Evolutionary conservation across 768 basidiomycete species (phyloP).

Genomic region (Pseudohyphozyma bogoriensis): DNA sequence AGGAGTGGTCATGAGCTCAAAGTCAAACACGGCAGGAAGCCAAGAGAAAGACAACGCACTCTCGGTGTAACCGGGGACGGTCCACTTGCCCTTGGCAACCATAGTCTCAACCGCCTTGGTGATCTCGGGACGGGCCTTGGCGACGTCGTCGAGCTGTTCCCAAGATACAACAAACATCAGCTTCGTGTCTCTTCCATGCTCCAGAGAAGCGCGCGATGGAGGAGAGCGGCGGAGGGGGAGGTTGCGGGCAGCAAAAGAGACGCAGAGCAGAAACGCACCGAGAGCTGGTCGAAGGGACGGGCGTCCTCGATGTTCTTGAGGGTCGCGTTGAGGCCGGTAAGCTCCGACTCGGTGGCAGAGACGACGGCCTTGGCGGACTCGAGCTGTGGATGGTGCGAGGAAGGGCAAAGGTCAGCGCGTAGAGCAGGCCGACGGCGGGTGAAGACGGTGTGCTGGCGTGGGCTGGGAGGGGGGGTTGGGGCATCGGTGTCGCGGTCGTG

Average conservation of each 20-base stretch:
- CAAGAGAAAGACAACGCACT: slow-evolving; percentile 17
- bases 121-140: slow-evolving; percentile 84
- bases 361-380: slow-evolving; percentile 81
- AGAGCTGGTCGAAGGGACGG: slow-evolving; percentile 92
- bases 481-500: not conserved
- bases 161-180: not conserved
- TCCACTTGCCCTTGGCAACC: slow-evolving; percentile 97
- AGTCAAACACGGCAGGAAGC: not conserved
- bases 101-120: slow-evolving; percentile 82
- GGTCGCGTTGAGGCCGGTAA: slow-evolving; percentile 81
- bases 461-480: too few species aligned
- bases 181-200: not conserved
- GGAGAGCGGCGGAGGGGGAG: not conserved
- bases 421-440: too few species aligned
- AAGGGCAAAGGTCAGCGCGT: not conserved
- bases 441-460: too few species aligned
- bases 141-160: slow-evolving; percentile 73
- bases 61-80: slow-evolving; percentile 65
- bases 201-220: too few species aligned
- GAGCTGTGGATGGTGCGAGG: slow-evolving; percentile 61
- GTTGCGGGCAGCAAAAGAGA: not conserved
- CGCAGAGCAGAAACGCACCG: slow-evolving; percentile 52
- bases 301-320: slow-evolving; percentile 95
- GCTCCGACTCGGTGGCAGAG: slow-evolving; percentile 77
- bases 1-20: slow-evolving; percentile 6